phyloP scores from a whole-genome alignment of 176 grass and related monocot species.

The Triticum monococcum region DNA sequence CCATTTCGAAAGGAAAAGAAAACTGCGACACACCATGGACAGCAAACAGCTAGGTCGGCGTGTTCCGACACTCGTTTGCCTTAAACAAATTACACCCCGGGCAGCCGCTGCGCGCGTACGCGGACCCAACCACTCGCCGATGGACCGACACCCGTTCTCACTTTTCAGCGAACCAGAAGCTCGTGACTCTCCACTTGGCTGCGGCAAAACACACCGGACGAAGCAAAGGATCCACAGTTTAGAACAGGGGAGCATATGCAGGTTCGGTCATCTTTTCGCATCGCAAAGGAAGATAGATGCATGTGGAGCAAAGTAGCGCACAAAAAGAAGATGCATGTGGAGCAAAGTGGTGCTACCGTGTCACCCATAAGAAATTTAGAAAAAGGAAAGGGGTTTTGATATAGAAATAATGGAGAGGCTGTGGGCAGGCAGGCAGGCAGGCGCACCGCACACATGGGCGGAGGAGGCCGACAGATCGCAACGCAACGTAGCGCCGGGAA shows the following conservation, averaged over 20 bases:
- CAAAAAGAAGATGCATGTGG: background rate
- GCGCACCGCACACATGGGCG: slow-evolving; percentile 4
- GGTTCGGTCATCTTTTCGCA: background rate
- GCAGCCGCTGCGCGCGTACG: background rate
- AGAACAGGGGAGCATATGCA: background rate
- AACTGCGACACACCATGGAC: background rate
- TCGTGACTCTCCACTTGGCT: background rate
- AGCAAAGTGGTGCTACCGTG: background rate
- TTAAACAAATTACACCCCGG: background rate
- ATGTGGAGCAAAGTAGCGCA: background rate
- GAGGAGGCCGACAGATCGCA: background rate
- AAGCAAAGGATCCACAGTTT: slow-evolving; percentile 22
- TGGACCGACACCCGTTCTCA: background rate
- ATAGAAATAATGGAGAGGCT: background rate
- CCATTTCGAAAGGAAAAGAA: no score
- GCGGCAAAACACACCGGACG: background rate
- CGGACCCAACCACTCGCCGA: slow-evolving; percentile 11
- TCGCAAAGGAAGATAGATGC: background rate
- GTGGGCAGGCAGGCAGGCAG: background rate
- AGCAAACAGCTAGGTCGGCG: background rate
- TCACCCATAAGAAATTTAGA: background rate
- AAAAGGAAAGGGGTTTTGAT: background rate
- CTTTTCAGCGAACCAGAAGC: background rate
- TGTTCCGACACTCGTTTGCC: background rate
- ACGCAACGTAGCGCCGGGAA: background rate